These are phyloP conservation scores for Vigna reflexopilosa DNA, from an alignment of 306 rosid species.

Conservation along the genomic window DNA sequence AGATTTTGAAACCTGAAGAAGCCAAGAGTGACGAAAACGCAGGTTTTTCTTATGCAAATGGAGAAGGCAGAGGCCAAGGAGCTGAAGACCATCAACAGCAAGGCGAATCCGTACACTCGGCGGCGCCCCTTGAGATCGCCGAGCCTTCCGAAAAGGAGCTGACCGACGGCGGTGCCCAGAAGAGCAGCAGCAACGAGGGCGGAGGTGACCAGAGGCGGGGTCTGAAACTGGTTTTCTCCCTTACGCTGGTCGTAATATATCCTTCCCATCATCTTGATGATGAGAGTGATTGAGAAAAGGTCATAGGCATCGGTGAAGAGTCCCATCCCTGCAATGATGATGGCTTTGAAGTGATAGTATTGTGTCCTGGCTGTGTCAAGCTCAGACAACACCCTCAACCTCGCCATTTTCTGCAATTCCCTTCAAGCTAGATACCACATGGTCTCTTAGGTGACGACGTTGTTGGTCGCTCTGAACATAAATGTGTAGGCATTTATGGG, in stretches of 20 bases:
- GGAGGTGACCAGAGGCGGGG: conserved; percentile 40
- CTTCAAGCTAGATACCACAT: neutral
- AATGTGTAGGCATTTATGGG: neutral
- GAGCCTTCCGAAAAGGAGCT: conserved; percentile 64
- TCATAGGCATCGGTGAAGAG: conserved; percentile 83
- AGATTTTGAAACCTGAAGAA: conserved; percentile 53
- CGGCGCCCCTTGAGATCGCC: conserved; percentile 75
- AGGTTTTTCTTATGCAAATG: conserved; percentile 49
- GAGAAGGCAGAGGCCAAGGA: conserved; percentile 77
- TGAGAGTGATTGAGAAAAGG: conserved; percentile 69
- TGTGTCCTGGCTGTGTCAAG: conserved; percentile 79
- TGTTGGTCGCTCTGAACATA: neutral
- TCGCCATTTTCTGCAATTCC: conserved; percentile 44
- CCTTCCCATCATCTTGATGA: conserved; percentile 60
- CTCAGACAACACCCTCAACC: conserved; percentile 67
- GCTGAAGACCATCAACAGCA: conserved; percentile 64
- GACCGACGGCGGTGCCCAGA: conserved; percentile 66
- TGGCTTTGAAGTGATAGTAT: conserved; percentile 82
- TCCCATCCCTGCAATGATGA: conserved; percentile 87
- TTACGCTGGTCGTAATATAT: conserved; percentile 44
- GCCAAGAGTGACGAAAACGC: conserved; percentile 64
- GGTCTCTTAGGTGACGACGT: neutral
- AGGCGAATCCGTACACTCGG: conserved; percentile 62
- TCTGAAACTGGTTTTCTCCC: neutral
- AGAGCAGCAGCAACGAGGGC: conserved; percentile 54